Conservation (phyloP, 768 basidiomycete species). For the Tulasnella sp. region DNA sequence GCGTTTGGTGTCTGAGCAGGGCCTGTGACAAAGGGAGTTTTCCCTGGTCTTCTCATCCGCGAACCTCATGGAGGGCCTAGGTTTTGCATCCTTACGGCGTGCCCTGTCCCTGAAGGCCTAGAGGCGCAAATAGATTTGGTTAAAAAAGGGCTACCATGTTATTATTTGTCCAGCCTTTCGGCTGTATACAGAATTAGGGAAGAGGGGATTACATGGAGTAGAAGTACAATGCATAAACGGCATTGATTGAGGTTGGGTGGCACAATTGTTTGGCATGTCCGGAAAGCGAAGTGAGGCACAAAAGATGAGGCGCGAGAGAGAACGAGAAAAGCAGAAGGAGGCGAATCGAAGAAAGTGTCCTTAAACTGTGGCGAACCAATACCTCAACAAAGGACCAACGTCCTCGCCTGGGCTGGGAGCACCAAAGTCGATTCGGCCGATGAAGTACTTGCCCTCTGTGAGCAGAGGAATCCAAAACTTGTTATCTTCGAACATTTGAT, state of each 20-base stretch:
- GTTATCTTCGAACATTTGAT: slow-evolving; percentile 22
- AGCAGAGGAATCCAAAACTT: slow-evolving; percentile 62
- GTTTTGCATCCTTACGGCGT: background rate
- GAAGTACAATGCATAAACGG: slow-evolving; percentile 1
- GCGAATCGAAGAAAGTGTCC: background rate
- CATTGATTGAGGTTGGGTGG: background rate
- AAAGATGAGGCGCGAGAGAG: background rate
- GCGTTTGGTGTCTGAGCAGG: background rate
- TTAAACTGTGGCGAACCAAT: slow-evolving; percentile 26
- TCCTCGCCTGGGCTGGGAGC: slow-evolving; percentile 23
- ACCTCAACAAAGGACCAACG: slow-evolving; percentile 21
- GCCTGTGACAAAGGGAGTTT: background rate
- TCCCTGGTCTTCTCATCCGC: background rate
- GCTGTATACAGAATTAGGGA: slow-evolving; percentile 2
- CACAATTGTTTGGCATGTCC: slow-evolving; percentile 5
- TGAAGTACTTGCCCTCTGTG: slow-evolving; percentile 41
- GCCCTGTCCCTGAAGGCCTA: slow-evolving; percentile 5
- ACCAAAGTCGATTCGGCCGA: slow-evolving; percentile 49
- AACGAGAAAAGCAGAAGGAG: background rate
- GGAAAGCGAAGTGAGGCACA: slow-evolving; percentile 2
- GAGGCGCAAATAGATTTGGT: slow-evolving; percentile 8
- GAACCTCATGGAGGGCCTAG: background rate
- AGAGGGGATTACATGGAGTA: background rate
- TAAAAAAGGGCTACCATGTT: background rate
- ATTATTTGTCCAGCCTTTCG: background rate